Conservation (phyloP, 2,329 filamentous ascomycete genomes). For the Epichloe gansuensis region DNA sequence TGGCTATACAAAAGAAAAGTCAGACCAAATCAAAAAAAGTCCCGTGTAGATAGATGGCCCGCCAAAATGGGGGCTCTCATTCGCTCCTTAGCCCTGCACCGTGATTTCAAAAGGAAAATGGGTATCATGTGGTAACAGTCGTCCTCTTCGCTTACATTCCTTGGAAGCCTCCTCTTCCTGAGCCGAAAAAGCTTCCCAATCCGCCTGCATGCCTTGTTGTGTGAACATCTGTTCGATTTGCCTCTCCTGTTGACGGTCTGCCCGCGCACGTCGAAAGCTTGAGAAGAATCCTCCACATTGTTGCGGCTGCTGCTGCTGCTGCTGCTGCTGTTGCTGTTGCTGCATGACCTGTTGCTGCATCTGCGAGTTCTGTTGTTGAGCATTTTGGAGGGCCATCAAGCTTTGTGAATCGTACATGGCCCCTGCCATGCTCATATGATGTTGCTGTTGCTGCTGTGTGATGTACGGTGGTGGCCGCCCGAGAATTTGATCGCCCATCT, state of each 20-base stretch:
- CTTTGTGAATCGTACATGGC: slow-evolving; percentile 33
- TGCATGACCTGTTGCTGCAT: slow-evolving; percentile 6
- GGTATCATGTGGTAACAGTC: slow-evolving; percentile 22
- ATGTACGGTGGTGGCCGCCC: slow-evolving; percentile 61
- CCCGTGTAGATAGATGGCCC: slow-evolving; percentile 1
- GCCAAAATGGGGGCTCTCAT: not conserved
- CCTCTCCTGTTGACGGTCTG: slow-evolving; percentile 21
- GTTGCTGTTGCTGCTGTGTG: slow-evolving; percentile 37
- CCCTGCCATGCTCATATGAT: slow-evolving; percentile 28
- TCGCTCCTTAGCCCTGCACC: not conserved
- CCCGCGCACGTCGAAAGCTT: slow-evolving; percentile 13
- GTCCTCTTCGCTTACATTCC: slow-evolving; percentile 26
- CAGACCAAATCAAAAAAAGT: not conserved
- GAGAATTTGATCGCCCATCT: slow-evolving; percentile 62
- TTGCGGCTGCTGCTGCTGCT: slow-evolving; percentile 11
- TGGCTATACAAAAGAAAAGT: not conserved
- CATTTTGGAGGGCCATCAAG: slow-evolving; percentile 28
- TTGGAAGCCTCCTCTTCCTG: slow-evolving; percentile 30
- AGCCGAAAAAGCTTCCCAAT: slow-evolving; percentile 36
- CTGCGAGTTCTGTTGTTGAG: slow-evolving; percentile 8
- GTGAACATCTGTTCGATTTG: slow-evolving; percentile 40
- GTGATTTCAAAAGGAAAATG: slow-evolving; percentile 16
- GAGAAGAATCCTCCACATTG: slow-evolving; percentile 19
- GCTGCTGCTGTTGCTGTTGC: slow-evolving; percentile 22
- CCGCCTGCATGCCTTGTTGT: slow-evolving; percentile 31